phyloP scores from a whole-genome alignment of 495 filamentous ascomycete species.

The Xylaria nigripes region DNA sequence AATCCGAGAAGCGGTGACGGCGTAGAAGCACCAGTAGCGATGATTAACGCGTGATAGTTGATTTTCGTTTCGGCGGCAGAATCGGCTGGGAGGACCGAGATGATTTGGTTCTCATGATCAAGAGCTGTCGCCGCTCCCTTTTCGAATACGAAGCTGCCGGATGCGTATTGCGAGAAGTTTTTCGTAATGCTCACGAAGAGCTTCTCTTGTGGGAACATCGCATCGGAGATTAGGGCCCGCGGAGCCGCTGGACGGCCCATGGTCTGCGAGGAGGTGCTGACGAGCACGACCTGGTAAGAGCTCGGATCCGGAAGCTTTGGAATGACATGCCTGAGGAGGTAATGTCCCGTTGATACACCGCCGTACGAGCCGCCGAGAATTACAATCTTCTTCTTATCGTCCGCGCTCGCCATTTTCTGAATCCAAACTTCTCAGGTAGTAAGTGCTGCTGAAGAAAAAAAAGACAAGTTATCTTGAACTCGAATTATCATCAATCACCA shows the following conservation, averaged over 20 bases:
- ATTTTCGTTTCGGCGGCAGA: constrained; percentile 34
- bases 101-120: constrained; percentile 32
- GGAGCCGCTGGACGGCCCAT: constrained; percentile 39
- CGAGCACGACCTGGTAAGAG: constrained; percentile 30
- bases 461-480: too few relatives aligned
- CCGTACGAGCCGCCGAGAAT: constrained; percentile 48
- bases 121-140: too few relatives aligned
- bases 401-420: not conserved
- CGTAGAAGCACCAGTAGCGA: constrained; percentile 42
- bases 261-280: constrained; percentile 37
- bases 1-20: constrained; percentile 32
- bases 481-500: too few relatives aligned
- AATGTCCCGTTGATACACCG: constrained; percentile 45
- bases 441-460: too few relatives aligned
- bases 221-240: constrained; percentile 41
- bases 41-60: constrained; percentile 33
- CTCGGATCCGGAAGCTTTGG: constrained; percentile 29
- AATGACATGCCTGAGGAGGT: constrained; percentile 45
- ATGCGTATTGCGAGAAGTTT: constrained; percentile 36
- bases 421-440: too few relatives aligned
- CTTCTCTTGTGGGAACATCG: constrained; percentile 38
- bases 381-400: constrained; percentile 32
- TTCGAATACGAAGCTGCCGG: constrained; percentile 44
- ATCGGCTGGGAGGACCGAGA: constrained; percentile 23
- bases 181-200: too few relatives aligned